Conservation (phyloP, 805 yeast species). For the Ogataea trehalophila region DNA sequence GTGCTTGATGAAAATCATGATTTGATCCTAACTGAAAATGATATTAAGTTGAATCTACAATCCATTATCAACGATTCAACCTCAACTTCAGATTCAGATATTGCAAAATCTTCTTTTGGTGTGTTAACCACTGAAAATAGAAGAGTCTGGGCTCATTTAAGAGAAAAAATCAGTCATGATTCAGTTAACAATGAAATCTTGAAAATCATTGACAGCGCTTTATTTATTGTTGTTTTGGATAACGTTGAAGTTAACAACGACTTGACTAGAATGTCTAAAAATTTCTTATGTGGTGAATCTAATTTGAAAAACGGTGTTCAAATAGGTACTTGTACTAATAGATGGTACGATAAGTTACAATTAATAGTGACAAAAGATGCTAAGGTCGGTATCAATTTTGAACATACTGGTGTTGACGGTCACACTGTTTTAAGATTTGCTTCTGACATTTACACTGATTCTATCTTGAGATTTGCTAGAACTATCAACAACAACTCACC, state of each 20-base stretch:
- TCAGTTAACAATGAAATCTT: slow-evolving; percentile 63
- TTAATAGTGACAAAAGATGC: slow-evolving; percentile 84
- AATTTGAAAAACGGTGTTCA: slow-evolving; percentile 79
- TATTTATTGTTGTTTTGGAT: slow-evolving; percentile 80
- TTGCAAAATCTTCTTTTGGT: slow-evolving; percentile 78
- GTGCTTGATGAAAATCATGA: slow-evolving; percentile 73
- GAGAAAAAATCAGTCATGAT: slow-evolving; percentile 45
- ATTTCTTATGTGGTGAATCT: slow-evolving; percentile 84
- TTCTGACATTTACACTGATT: slow-evolving; percentile 86
- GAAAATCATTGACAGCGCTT: slow-evolving; percentile 71
- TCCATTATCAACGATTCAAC: slow-evolving; percentile 73
- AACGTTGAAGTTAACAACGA: slow-evolving; percentile 61
- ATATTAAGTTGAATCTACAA: slow-evolving; percentile 67
- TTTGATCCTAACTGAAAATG: slow-evolving; percentile 68
- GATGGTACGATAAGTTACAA: slow-evolving; percentile 91
- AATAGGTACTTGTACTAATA: slow-evolving; percentile 87
- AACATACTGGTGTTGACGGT: slow-evolving; percentile 94
- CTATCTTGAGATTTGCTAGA: slow-evolving; percentile 80
- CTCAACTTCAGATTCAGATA: slow-evolving; percentile 46
- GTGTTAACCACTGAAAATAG: slow-evolving; percentile 88
- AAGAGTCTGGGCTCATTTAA: slow-evolving; percentile 76
- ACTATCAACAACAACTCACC: slow-evolving; percentile 75
- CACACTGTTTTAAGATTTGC: slow-evolving; percentile 88
- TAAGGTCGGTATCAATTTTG: slow-evolving; percentile 89
- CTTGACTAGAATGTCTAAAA: slow-evolving; percentile 64